Percentiles rank a stretch among this genome's conserved stretches.
Conservation (phyloP, 2,329 filamentous ascomycete species). For the Raffaelea arxii region DNA sequence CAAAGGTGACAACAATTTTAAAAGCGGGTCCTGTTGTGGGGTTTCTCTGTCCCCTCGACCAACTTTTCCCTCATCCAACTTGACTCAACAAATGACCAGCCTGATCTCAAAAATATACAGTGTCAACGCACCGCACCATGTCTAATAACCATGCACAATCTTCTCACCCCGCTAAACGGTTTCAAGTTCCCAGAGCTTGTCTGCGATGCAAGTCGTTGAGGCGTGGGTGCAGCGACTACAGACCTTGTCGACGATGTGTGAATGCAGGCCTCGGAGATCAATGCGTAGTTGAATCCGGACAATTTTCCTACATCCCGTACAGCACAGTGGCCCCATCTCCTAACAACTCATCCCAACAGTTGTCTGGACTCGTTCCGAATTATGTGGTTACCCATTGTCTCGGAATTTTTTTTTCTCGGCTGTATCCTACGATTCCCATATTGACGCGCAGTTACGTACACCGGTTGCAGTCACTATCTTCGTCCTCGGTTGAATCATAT, state of each 20-base stretch:
- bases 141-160: too few relatives aligned
- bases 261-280: constrained; percentile 30
- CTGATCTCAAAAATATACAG: too few relatives aligned
- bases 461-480: neutral
- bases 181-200: constrained; percentile 33
- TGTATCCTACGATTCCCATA: neutral
- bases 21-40: too few relatives aligned
- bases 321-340: neutral
- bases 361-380: neutral
- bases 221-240: constrained; percentile 32
- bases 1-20: too few relatives aligned
- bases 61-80: too few relatives aligned
- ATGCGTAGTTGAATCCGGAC: constrained; percentile 17
- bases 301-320: neutral
- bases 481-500: neutral
- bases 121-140: too few relatives aligned
- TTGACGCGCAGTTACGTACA: neutral
- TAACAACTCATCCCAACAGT: neutral
- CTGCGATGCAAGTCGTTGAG: constrained; percentile 31
- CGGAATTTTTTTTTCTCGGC: neutral
- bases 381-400: neutral
- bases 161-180: too few relatives aligned
- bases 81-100: too few relatives aligned
- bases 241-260: constrained; percentile 32
- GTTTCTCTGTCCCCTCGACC: too few relatives aligned